These are phyloP conservation scores for Cyathus striatus DNA, from an alignment of 768 basidiomycete genomes.

Conservation along the genomic window DNA sequence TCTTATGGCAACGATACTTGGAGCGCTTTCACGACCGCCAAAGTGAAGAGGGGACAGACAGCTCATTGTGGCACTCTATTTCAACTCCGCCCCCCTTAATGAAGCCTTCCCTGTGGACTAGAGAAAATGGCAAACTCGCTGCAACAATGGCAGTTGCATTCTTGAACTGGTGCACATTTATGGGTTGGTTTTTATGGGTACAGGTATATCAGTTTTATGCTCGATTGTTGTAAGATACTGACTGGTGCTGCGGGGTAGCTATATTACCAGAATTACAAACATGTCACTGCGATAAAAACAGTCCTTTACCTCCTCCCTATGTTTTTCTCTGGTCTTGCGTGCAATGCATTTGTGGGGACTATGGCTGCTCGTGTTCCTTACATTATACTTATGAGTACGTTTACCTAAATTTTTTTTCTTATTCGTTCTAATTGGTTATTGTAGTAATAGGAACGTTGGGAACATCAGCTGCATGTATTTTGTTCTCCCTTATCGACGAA, in stretches of 20 bases:
- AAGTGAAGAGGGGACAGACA: no score
- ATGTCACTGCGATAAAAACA: conserved; percentile 49
- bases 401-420: neutral
- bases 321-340: conserved; percentile 60
- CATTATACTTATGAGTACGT: conserved; percentile 52
- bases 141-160: conserved; percentile 62
- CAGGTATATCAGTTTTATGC: conserved; percentile 12
- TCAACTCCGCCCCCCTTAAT: conserved; percentile 57
- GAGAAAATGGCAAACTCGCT: conserved; percentile 57
- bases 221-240: neutral
- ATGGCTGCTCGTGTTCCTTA: conserved; percentile 52
- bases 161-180: conserved; percentile 56
- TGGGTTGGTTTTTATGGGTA: conserved; percentile 41
- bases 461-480: conserved; percentile 52
- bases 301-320: conserved; percentile 70
- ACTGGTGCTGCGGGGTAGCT: no score
- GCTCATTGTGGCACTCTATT: conserved; percentile 13
- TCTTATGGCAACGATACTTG: conserved; percentile 62
- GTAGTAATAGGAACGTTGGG: conserved; percentile 46
- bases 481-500: conserved; percentile 66
- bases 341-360: conserved; percentile 62
- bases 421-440: neutral
- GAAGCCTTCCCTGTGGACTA: conserved; percentile 55
- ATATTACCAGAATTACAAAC: conserved; percentile 61
- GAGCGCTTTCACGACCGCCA: conserved; percentile 41